Percentiles rank a stretch among this genome's conserved stretches.
phyloP scores from a whole-genome alignment of 805 yeast species.

The Pichia kluyveri region DNA sequence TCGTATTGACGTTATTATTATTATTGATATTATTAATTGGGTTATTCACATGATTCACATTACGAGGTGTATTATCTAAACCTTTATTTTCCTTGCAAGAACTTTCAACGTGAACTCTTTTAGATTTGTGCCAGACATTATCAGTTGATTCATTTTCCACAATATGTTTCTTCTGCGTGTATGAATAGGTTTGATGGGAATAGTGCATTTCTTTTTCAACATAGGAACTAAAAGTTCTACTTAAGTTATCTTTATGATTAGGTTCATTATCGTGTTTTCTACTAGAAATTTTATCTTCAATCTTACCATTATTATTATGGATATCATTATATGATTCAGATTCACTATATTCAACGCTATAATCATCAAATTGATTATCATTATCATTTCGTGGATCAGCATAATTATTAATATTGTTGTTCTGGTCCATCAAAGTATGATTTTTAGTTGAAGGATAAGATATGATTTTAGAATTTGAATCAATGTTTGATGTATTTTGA shows the following conservation, averaged over 20 bases:
- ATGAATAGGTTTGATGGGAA: too few relatives aligned
- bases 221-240: too few relatives aligned
- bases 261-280: neutral
- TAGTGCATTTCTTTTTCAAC: too few relatives aligned
- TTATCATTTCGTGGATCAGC: neutral
- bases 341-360: neutral
- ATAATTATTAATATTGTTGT: neutral
- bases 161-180: too few relatives aligned
- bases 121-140: too few relatives aligned
- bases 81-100: too few relatives aligned
- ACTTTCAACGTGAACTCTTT: too few relatives aligned
- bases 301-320: neutral
- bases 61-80: too few relatives aligned
- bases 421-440: neutral
- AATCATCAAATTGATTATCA: neutral
- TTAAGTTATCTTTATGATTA: too few relatives aligned
- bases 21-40: neutral
- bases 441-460: neutral
- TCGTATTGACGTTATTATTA: neutral
- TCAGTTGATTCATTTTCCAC: too few relatives aligned
- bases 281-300: too few relatives aligned
- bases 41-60: too few relatives aligned
- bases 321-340: neutral
- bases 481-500: neutral
- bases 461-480: neutral